Evolutionary conservation across 768 basidiomycete genomes (phyloP).

Genomic region (Scleroderma bovista): DNA sequence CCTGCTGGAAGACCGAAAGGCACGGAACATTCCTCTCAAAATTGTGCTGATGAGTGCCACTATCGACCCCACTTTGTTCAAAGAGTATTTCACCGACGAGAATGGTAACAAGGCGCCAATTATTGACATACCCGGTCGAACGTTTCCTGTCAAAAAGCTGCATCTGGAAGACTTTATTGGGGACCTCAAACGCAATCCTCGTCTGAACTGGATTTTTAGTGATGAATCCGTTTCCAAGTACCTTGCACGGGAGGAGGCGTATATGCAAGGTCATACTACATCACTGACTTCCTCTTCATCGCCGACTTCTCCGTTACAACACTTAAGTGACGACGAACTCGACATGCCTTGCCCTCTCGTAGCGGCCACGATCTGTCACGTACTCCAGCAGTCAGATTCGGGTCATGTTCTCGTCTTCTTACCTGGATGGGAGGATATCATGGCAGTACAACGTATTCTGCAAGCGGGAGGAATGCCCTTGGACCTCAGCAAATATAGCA

Average conservation of each 20-base stretch:
- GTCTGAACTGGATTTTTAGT: conserved; percentile 56
- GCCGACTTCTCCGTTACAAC: conserved; percentile 2
- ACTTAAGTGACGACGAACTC: conserved; percentile 44
- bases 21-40: conserved; percentile 68
- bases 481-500: conserved; percentile 56
- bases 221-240: conserved; percentile 72
- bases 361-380: conserved; percentile 75
- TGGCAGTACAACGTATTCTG: conserved; percentile 61
- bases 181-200: conserved; percentile 36
- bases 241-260: conserved; percentile 51
- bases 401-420: conserved; percentile 90
- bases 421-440: conserved; percentile 93
- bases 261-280: conserved; percentile 5
- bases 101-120: conserved; percentile 56
- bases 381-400: conserved; percentile 64
- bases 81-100: conserved; percentile 74
- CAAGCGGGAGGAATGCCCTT: conserved; percentile 46
- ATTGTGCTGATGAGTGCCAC: conserved; percentile 95
- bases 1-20: conserved; percentile 66
- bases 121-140: conserved; percentile 84
- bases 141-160: conserved; percentile 79
- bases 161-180: conserved; percentile 77
- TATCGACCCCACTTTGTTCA: conserved; percentile 86
- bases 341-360: conserved; percentile 80
- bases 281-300: conserved; percentile 2